These are phyloP conservation scores for Clonostachys byssicola DNA, from an alignment of 2,329 filamentous ascomycete species.

Conservation along the genomic window DNA sequence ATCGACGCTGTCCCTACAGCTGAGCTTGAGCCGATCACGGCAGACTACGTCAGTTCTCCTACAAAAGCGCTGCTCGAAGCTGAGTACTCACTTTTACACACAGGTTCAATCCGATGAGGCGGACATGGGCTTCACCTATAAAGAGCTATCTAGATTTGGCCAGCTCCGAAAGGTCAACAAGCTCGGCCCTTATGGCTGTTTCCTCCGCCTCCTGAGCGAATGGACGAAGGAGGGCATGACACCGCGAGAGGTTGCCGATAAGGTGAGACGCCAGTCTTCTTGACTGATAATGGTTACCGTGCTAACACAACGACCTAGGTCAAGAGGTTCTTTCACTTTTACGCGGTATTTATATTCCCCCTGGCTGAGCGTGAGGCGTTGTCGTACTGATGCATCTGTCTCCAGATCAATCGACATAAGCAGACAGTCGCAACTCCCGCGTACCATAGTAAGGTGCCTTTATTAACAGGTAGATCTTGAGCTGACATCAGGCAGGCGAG, in stretches of 20 bases:
- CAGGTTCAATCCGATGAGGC: too few relatives aligned
- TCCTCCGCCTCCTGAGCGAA: constrained; percentile 28
- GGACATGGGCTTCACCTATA: constrained; percentile 37
- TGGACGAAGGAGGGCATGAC: constrained; percentile 24
- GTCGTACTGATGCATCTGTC: too few relatives aligned
- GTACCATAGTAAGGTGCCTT: too few relatives aligned
- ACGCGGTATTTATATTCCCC: constrained; percentile 14
- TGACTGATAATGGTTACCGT: too few relatives aligned
- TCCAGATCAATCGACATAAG: too few relatives aligned
- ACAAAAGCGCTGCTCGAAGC: too few relatives aligned
- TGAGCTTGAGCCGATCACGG: constrained; percentile 38
- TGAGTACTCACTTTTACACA: too few relatives aligned
- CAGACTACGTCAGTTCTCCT: too few relatives aligned
- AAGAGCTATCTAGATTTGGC: constrained; percentile 31
- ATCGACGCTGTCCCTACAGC: constrained; percentile 53
- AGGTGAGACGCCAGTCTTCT: constrained; percentile 12
- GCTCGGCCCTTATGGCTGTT: constrained; percentile 32
- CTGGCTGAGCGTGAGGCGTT: too few relatives aligned
- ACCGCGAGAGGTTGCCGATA: constrained; percentile 30
- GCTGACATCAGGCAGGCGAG: too few relatives aligned
- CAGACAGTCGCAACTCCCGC: too few relatives aligned
- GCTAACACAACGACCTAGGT: constrained; percentile 3
- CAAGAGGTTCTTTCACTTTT: constrained; percentile 38
- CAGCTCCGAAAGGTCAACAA: constrained; percentile 30
- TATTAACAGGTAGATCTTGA: too few relatives aligned